Evolutionary conservation across 2,329 filamentous ascomycete species (phyloP).

Genomic region (Alternaria rosae): DNA sequence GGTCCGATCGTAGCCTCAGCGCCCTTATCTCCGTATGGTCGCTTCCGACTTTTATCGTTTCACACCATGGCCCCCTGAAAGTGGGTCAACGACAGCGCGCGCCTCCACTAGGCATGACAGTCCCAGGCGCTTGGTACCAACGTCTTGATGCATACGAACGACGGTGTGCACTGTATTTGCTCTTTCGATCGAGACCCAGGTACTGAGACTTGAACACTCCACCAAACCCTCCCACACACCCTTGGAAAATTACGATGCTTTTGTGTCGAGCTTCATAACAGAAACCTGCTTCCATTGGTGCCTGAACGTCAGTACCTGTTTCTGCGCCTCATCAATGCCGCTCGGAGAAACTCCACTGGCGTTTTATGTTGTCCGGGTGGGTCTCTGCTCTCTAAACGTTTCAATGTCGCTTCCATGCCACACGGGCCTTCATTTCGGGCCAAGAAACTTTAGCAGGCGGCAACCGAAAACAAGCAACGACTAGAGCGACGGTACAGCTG

Average conservation of each 20-base stretch:
- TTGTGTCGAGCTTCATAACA: background rate
- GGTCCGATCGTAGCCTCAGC: background rate
- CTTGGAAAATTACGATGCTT: background rate
- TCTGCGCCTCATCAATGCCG: background rate
- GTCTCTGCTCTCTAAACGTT: background rate
- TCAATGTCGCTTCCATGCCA: constrained; percentile 2
- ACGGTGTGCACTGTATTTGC: background rate
- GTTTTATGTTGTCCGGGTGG: constrained; percentile 1
- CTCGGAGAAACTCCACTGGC: background rate
- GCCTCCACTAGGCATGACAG: constrained; percentile 4
- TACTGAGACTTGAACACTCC: background rate
- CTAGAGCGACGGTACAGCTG: background rate
- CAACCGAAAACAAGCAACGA: constrained; percentile 1
- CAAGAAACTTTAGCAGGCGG: background rate
- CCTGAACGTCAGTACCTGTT: background rate
- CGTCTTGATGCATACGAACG: background rate
- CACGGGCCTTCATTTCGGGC: background rate
- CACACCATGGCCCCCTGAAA: background rate
- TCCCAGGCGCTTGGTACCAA: background rate
- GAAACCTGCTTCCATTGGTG: background rate
- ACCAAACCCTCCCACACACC: background rate
- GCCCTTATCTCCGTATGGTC: background rate
- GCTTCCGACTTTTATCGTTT: constrained; percentile 13
- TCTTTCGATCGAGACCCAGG: background rate
- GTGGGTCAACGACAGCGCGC: constrained; percentile 11